A percentile compares a stretch with the other conserved stretches of the same genome.
Conservation (phyloP, 2,329 filamentous ascomycete genomes). For the Ophiostoma sp. region DNA sequence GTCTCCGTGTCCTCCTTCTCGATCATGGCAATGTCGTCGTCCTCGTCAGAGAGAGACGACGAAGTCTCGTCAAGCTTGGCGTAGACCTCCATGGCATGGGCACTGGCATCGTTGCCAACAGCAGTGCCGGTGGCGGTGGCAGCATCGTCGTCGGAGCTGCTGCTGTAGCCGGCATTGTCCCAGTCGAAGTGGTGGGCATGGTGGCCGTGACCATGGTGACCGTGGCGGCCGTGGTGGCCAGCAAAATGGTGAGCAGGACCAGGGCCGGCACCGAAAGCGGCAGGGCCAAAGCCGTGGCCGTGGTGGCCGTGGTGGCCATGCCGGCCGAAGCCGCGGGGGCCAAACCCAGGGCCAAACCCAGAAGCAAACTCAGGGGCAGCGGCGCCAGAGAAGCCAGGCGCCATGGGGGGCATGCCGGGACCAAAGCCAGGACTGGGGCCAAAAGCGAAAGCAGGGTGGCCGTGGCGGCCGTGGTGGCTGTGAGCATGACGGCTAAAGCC, state of each 20-base stretch:
- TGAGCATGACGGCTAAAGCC: conserved; percentile 6
- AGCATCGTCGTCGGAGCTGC: conserved; percentile 17
- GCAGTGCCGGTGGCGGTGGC: conserved; percentile 20
- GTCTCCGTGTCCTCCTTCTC: conserved; percentile 34
- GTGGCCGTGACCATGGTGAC: conserved; percentile 7
- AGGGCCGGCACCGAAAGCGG: not conserved
- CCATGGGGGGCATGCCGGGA: not conserved
- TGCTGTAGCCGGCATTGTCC: not conserved
- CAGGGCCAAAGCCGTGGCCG: not conserved
- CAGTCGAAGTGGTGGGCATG: not conserved
- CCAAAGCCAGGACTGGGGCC: not conserved
- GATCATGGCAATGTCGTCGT: conserved; percentile 26
- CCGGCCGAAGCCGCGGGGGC: not conserved
- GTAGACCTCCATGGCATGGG: conserved; percentile 14
- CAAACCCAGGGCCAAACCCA: not conserved
- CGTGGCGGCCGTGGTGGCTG: conserved; percentile 9
- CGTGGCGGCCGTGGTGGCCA: not conserved
- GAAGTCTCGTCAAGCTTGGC: conserved; percentile 19
- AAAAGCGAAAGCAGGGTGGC: not conserved
- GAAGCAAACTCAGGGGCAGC: not conserved
- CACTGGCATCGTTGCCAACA: conserved; percentile 20
- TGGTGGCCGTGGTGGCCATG: conserved; percentile 11
- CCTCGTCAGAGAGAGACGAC: conserved; percentile 18
- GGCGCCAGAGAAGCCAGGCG: not conserved
- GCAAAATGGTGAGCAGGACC: not conserved